phyloP scores from a whole-genome alignment of 371 early-diverging fungal species.

The Coemansia sp. region DNA sequence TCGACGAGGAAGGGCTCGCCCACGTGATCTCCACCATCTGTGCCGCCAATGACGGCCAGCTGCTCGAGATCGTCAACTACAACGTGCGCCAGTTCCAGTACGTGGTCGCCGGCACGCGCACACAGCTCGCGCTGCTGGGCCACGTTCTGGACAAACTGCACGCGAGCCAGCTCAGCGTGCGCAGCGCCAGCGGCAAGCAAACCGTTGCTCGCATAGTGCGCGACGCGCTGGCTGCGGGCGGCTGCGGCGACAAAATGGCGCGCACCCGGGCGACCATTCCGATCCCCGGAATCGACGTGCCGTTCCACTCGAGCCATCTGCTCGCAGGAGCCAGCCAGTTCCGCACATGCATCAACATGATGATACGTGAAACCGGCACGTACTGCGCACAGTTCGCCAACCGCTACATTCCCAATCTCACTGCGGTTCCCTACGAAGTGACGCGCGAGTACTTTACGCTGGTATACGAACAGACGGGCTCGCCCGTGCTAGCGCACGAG shows the following conservation, averaged over 20 bases:
- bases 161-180: slow-evolving; percentile 65
- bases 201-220: slow-evolving; percentile 64
- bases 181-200: slow-evolving; percentile 72
- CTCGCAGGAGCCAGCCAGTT: slow-evolving; percentile 85
- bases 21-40: slow-evolving; percentile 85
- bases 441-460: slow-evolving; percentile 77
- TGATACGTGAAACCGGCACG: slow-evolving; percentile 75
- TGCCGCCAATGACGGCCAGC: slow-evolving; percentile 67
- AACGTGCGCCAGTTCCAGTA: slow-evolving; percentile 98
- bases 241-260: slow-evolving; percentile 63
- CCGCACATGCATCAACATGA: slow-evolving; percentile 81
- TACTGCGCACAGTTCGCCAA: slow-evolving; percentile 70
- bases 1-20: slow-evolving; percentile 77
- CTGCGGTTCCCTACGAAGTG: slow-evolving; percentile 82
- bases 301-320: slow-evolving; percentile 96
- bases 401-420: slow-evolving; percentile 96
- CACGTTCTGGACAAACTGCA: slow-evolving; percentile 79
- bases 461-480: slow-evolving; percentile 74
- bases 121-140: slow-evolving; percentile 77
- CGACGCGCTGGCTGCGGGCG: slow-evolving; percentile 34
- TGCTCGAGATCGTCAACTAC: slow-evolving; percentile 96
- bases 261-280: slow-evolving; percentile 93
- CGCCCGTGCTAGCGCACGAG: slow-evolving; percentile 70
- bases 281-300: slow-evolving; percentile 92
- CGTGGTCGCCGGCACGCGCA: slow-evolving; percentile 88